phyloP scores from a whole-genome alignment of 2,329 filamentous ascomycete species.

The Xylaria sp. region DNA sequence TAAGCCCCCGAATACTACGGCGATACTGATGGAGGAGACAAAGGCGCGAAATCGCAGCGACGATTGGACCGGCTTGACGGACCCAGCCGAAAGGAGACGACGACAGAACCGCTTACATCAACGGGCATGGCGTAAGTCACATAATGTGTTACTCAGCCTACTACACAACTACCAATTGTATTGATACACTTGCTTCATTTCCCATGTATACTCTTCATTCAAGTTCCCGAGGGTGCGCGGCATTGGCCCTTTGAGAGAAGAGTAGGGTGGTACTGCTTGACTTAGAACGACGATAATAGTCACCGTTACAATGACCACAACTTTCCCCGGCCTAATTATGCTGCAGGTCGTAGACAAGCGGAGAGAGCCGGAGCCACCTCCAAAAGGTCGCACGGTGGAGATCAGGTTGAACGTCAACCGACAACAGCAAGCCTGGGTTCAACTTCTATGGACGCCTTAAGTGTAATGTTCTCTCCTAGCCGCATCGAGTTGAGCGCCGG shows the following conservation, averaged over 20 bases:
- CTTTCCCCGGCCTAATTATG: not conserved
- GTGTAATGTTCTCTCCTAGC: slow-evolving; percentile 5
- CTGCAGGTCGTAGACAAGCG: slow-evolving; percentile 31
- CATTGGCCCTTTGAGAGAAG: not conserved
- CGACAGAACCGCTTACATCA: slow-evolving; percentile 53
- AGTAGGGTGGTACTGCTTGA: not conserved
- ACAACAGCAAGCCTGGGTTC: not conserved
- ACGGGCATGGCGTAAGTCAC: slow-evolving; percentile 50
- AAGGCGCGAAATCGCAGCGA: slow-evolving; percentile 47
- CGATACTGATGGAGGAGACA: not conserved
- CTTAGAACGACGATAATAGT: not conserved
- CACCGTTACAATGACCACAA: not conserved
- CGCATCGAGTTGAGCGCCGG: not conserved
- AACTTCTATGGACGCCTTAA: slow-evolving; percentile 4
- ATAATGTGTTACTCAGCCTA: not conserved
- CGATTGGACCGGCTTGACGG: slow-evolving; percentile 51
- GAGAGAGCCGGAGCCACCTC: slow-evolving; percentile 9
- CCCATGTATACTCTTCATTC: not conserved
- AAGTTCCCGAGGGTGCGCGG: not conserved
- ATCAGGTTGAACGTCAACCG: not conserved
- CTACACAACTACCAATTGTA: not conserved
- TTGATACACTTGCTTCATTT: slow-evolving; percentile 1
- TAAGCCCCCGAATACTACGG: not conserved
- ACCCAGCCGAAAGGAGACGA: slow-evolving; percentile 49
- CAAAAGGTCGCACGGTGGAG: not conserved